phyloP scores from a whole-genome alignment of 2,329 filamentous ascomycete genomes.

The Phialophora tarda region DNA sequence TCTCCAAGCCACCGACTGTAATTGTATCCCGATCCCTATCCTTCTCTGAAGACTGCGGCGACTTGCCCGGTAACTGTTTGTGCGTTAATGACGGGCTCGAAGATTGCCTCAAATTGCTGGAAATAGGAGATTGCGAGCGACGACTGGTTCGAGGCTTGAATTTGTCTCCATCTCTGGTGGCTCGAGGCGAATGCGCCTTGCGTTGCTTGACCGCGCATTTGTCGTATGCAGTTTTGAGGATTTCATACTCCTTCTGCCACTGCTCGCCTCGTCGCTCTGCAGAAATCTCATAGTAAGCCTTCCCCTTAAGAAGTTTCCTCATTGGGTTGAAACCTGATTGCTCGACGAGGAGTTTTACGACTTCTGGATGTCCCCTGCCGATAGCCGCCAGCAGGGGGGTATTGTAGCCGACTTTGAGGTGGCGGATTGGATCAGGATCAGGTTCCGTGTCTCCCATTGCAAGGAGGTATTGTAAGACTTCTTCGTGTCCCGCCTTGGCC shows the following conservation, averaged over 20 bases:
- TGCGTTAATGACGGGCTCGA: constrained; percentile 38
- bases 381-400: constrained; percentile 96
- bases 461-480: constrained; percentile 79
- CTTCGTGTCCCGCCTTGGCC: constrained; percentile 86
- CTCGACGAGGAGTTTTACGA: constrained; percentile 78
- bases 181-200: constrained; percentile 47
- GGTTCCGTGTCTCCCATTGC: constrained; percentile 69
- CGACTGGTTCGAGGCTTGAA: constrained; percentile 45
- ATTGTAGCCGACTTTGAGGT: constrained; percentile 68
- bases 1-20: constrained; percentile 20
- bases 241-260: constrained; percentile 85
- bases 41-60: constrained; percentile 27
- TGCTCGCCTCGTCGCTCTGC: constrained; percentile 80
- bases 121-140: constrained; percentile 50
- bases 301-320: constrained; percentile 71
- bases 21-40: constrained; percentile 26
- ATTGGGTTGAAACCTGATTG: constrained; percentile 84
- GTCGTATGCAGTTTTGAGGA: constrained; percentile 71
- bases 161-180: constrained; percentile 49
- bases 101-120: constrained; percentile 36
- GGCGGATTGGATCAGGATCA: constrained; percentile 71
- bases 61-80: constrained; percentile 33
- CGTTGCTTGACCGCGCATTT: constrained; percentile 44
- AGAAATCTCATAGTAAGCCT: constrained; percentile 87
- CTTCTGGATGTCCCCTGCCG: constrained; percentile 81